Percentiles rank a stretch among this genome's conserved stretches.
Evolutionary conservation across 1,139 yeast species (phyloP).

Genomic region (Schwanniomyces etchellsii): DNA sequence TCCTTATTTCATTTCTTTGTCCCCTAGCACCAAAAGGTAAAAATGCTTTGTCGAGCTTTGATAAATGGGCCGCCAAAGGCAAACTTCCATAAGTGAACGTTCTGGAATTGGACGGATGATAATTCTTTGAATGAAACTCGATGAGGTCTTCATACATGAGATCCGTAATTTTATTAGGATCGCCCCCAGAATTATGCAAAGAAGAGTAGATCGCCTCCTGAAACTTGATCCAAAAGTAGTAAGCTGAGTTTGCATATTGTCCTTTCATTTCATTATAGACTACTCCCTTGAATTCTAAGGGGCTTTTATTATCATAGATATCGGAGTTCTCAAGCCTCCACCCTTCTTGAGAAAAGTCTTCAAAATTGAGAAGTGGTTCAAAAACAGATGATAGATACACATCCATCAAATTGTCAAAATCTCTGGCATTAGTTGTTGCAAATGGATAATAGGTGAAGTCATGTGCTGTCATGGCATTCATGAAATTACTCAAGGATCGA

Average conservation of each 20-base stretch:
- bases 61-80: slow-evolving; percentile 57
- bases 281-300: slow-evolving; percentile 83
- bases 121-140: slow-evolving; percentile 66
- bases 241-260: slow-evolving; percentile 84
- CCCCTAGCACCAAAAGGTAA: slow-evolving; percentile 48
- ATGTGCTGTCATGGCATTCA: slow-evolving; percentile 99
- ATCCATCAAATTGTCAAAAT: slow-evolving; percentile 76
- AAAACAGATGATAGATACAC: slow-evolving; percentile 87
- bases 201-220: slow-evolving; percentile 84
- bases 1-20: slow-evolving; percentile 17
- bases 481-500: slow-evolving; percentile 78
- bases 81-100: slow-evolving; percentile 86
- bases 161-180: slow-evolving; percentile 74
- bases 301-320: slow-evolving; percentile 50
- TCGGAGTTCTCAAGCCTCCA: slow-evolving; percentile 88
- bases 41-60: slow-evolving; percentile 50
- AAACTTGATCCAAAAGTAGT: slow-evolving; percentile 77
- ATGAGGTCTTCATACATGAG: slow-evolving; percentile 69
- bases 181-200: slow-evolving; percentile 90
- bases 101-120: slow-evolving; percentile 87
- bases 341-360: slow-evolving; percentile 93
- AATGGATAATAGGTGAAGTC: slow-evolving; percentile 95
- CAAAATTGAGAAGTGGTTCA: slow-evolving; percentile 69
- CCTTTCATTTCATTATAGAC: slow-evolving; percentile 99
- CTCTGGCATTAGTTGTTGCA: slow-evolving; percentile 84